phyloP scores from a whole-genome alignment of 2,329 filamentous ascomycete genomes.

The Sarocladiaceae sp. region DNA sequence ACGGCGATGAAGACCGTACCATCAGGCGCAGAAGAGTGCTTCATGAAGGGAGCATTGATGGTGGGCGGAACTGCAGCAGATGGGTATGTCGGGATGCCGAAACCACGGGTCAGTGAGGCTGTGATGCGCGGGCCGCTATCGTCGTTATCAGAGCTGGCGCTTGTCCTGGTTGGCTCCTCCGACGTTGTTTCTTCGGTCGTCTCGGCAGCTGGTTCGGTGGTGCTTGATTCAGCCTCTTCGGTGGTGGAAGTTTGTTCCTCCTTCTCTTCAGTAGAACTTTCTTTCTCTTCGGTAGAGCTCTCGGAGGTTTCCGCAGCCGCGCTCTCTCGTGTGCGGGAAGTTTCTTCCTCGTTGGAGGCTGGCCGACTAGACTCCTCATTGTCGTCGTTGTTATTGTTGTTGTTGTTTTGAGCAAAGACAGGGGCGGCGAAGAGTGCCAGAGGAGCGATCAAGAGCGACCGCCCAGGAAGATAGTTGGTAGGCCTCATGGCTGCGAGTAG shows the following conservation, averaged over 20 bases:
- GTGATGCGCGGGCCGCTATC: slow-evolving; percentile 26
- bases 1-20: slow-evolving; percentile 96
- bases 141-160: slow-evolving; percentile 14
- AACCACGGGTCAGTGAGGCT: slow-evolving; percentile 37
- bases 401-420: slow-evolving; percentile 27
- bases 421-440: slow-evolving; percentile 25
- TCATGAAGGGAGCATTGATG: slow-evolving; percentile 84
- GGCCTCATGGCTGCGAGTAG: slow-evolving; percentile 21
- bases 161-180: slow-evolving; percentile 11
- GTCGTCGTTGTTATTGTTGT: slow-evolving; percentile 16
- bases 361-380: not conserved
- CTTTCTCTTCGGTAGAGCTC: not conserved
- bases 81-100: slow-evolving; percentile 55
- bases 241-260: not conserved
- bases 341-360: not conserved
- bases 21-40: slow-evolving; percentile 77
- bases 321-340: not conserved
- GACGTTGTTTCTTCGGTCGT: slow-evolving; percentile 7
- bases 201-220: slow-evolving; percentile 4
- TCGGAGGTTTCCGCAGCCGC: not conserved
- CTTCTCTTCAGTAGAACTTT: not conserved
- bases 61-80: slow-evolving; percentile 77
- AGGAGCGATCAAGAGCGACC: slow-evolving; percentile 22
- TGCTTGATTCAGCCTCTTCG: not conserved
- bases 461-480: slow-evolving; percentile 20